These are phyloP conservation scores for Helianthus tuberosus DNA, from an alignment of 129 eudicot genomes.

Conservation along the genomic window DNA sequence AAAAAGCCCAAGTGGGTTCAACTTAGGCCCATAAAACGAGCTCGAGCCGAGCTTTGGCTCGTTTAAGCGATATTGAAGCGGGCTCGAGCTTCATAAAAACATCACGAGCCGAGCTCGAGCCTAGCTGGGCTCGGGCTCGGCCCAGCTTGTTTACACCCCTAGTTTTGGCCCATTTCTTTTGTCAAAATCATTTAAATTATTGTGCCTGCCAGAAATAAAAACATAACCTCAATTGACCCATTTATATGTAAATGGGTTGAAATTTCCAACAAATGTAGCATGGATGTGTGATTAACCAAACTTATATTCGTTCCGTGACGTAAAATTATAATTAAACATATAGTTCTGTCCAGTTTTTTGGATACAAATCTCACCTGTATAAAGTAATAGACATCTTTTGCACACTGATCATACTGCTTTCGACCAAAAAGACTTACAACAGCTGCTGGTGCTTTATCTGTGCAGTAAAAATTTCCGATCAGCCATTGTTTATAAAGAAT, in stretches of 20 bases:
- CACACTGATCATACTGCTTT: conserved; percentile 94
- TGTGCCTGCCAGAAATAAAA: neutral
- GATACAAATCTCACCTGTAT: conserved; percentile 63
- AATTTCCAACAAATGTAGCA: neutral
- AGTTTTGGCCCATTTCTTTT: neutral
- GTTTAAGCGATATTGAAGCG: no score
- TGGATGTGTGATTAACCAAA: neutral
- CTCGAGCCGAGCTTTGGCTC: no score
- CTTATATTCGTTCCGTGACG: neutral
- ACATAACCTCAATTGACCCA: neutral
- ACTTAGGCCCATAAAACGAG: no score
- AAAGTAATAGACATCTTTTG: conserved; percentile 85
- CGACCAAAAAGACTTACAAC: conserved; percentile 88
- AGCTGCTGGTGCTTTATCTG: conserved; percentile 95
- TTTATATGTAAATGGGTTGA: conserved; percentile 8
- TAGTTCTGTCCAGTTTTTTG: neutral
- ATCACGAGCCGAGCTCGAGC: no score
- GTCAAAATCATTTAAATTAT: neutral
- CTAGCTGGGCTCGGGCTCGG: no score
- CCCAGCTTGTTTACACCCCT: no score
- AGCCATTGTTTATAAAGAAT: neutral
- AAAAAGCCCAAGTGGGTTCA: no score
- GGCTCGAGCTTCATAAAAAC: no score
- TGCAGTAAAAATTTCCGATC: conserved; percentile 9
- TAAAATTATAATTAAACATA: neutral